Base-by-base conservation (phyloP, 2,329 filamentous ascomycete species). In the Aspergillus brasiliensis region DNA sequence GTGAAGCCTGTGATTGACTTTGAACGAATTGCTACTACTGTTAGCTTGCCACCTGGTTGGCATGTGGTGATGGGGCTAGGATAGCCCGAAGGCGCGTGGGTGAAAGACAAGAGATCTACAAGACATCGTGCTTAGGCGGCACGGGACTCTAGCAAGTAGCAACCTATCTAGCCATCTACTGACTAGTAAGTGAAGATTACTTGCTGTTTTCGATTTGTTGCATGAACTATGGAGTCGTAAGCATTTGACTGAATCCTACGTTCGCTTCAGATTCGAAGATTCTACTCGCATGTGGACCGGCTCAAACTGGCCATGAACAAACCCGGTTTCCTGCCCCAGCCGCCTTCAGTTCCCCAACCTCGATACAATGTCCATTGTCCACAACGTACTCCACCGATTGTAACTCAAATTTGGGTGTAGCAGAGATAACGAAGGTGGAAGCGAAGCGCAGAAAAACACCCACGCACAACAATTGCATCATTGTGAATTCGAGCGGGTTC, bases 371-470 rank as follows among this genome's bases (percentile, higher is more conserved):
- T 5, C 27, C 51, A 37, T 47, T 54, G 46, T 55, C 51, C 15
- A 42, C 21, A 51, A 61, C 51, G n/a, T 28, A 48, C 57, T 65
- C 63, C 63, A 65, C 62, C 58, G 25, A 3, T 6, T 27, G 31
- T 47, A 49, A 47, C 55, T 56, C 46, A 48, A 48, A 48, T 28
- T 31, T 31, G 25, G 25, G 46, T 11, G 46, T 25, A 5, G 13
- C 2, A 13, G 15, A n/a, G 19, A 48, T 28, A 48, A 25, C 23
- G 25, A 17, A 48, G 23, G 46, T 27, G 23, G 23, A 31, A 46
- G 19, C 25, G 51, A 51, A 19, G 25, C 19, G 38, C 42, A n/a
- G 25, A 23, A 28, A 38, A 34, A 25, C 1, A 38, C 34, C 1
- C 19, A 17, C 19, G 3, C 23, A 23, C 23, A 34, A n/a, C 2